Evolutionary conservation across 1,139 yeast species (phyloP).

Genomic region (Saccharomyces hybrid): DNA sequence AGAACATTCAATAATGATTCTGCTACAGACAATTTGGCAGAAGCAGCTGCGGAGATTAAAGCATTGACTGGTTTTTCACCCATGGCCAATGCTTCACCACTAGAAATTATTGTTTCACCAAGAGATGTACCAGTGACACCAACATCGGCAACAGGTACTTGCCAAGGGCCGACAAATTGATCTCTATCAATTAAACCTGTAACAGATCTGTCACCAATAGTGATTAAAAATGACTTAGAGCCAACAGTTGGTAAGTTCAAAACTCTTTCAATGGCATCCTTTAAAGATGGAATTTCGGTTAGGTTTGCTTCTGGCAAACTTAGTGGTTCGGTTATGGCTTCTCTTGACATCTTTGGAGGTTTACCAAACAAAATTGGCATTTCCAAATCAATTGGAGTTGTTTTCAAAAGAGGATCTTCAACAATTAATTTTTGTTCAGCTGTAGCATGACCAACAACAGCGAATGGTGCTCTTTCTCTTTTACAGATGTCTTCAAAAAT

Average conservation of each 20-base stretch:
- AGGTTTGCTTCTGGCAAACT: slow-evolving; percentile 45
- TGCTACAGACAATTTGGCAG: slow-evolving; percentile 96
- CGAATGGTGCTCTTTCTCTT: slow-evolving; percentile 94
- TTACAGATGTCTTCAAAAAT: slow-evolving; percentile 71
- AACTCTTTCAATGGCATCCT: slow-evolving; percentile 76
- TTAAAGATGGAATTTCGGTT: slow-evolving; percentile 35
- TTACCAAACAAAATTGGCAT: slow-evolving; percentile 96
- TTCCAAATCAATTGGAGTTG: slow-evolving; percentile 90
- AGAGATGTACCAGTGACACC: slow-evolving; percentile 92
- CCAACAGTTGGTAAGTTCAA: slow-evolving; percentile 90
- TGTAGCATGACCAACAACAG: slow-evolving; percentile 93
- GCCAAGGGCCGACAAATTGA: slow-evolving; percentile 99
- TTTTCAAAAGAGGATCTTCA: slow-evolving; percentile 63
- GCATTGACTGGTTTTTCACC: slow-evolving; percentile 95
- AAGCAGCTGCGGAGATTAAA: slow-evolving; percentile 81
- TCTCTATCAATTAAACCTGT: slow-evolving; percentile 96
- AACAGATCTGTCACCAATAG: slow-evolving; percentile 94
- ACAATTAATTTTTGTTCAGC: slow-evolving; percentile 74
- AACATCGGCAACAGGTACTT: slow-evolving; percentile 97
- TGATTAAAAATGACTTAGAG: slow-evolving; percentile 86
- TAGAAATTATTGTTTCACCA: slow-evolving; percentile 52
- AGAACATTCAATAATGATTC: slow-evolving; percentile 83
- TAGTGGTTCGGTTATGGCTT: slow-evolving; percentile 59
- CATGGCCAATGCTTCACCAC: slow-evolving; percentile 97
- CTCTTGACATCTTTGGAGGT: slow-evolving; percentile 89